A percentile compares a stretch with the other conserved stretches of the same genome.
phyloP scores from a whole-genome alignment of 441 rosid genomes.

The Mallotus repandus region DNA sequence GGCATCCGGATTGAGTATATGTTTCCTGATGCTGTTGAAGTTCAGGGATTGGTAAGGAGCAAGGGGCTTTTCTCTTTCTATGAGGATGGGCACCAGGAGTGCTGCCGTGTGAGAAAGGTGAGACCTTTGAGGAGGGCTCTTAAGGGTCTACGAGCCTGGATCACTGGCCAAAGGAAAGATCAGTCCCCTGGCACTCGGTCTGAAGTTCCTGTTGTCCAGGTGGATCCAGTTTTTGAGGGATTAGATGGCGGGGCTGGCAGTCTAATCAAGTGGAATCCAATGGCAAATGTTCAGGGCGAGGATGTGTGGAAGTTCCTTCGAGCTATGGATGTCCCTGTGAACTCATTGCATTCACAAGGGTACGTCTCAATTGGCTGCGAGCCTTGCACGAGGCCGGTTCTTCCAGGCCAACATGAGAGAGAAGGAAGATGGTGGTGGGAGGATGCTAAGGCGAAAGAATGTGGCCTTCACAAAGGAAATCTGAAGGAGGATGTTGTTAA shows the following conservation, averaged over 20 bases:
- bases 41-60: conserved; percentile 82
- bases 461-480: conserved; percentile 95
- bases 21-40: conserved; percentile 97
- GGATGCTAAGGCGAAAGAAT: conserved; percentile 93
- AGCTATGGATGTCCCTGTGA: conserved; percentile 84
- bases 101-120: conserved; percentile 96
- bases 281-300: conserved; percentile 67
- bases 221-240: conserved; percentile 91
- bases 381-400: conserved; percentile 89
- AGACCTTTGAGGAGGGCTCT: conserved; percentile 90
- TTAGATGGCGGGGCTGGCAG: conserved; percentile 80
- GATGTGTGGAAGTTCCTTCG: conserved; percentile 83
- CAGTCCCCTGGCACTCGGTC: conserved; percentile 90
- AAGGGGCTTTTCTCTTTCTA: conserved; percentile 95
- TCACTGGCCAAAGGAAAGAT: conserved; percentile 96
- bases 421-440: conserved; percentile 99
- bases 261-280: conserved; percentile 92
- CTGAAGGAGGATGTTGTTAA: conserved; percentile 49
- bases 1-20: conserved; percentile 85
- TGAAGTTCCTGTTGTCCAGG: conserved; percentile 81
- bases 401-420: conserved; percentile 95
- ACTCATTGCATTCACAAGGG: conserved; percentile 69
- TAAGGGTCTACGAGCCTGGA: conserved; percentile 91
- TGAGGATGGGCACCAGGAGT: conserved; percentile 95
- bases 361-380: conserved; percentile 91